Conservation (phyloP, 2,329 filamentous ascomycete species). For the Cercospora sesami region DNA sequence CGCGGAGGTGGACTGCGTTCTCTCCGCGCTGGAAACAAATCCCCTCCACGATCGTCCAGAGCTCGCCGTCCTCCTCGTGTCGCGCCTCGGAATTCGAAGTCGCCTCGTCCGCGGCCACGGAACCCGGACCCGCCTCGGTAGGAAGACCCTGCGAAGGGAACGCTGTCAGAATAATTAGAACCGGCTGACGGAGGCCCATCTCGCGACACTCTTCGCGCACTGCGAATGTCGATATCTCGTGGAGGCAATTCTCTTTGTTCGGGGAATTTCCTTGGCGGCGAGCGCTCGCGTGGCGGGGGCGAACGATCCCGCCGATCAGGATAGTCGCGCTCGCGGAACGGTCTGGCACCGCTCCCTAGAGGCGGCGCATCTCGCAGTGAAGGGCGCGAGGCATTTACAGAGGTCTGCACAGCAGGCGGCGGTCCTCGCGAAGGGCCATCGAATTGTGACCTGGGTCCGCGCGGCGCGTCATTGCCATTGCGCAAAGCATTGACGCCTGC, state of each 20-base stretch:
- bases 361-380: conserved; percentile 57
- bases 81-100: conserved; percentile 52
- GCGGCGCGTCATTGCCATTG: conserved; percentile 62
- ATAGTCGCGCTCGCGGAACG: conserved; percentile 54
- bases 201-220: conserved; percentile 67
- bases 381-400: conserved; percentile 47
- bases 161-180: conserved; percentile 68
- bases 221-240: conserved; percentile 65
- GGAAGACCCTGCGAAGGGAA: conserved; percentile 55
- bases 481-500: conserved; percentile 28
- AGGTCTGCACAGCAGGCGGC: conserved; percentile 56
- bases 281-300: conserved; percentile 63
- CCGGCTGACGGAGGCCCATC: conserved; percentile 72
- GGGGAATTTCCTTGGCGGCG: conserved; percentile 59
- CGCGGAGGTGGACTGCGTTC: conserved; percentile 53
- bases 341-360: conserved; percentile 59
- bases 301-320: conserved; percentile 58
- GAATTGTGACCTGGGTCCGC: conserved; percentile 76
- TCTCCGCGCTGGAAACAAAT: conserved; percentile 55
- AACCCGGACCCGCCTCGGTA: conserved; percentile 41
- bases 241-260: conserved; percentile 64
- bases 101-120: conserved; percentile 48
- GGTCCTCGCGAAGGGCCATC: conserved; percentile 55
- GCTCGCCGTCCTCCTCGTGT: conserved; percentile 50
- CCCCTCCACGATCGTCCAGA: conserved; percentile 46